Evolutionary conservation across 2,329 filamentous ascomycete genomes (phyloP), one percentile per base, ranked within the genome.

Genomic region (Ophiostoma perfectum): DNA sequence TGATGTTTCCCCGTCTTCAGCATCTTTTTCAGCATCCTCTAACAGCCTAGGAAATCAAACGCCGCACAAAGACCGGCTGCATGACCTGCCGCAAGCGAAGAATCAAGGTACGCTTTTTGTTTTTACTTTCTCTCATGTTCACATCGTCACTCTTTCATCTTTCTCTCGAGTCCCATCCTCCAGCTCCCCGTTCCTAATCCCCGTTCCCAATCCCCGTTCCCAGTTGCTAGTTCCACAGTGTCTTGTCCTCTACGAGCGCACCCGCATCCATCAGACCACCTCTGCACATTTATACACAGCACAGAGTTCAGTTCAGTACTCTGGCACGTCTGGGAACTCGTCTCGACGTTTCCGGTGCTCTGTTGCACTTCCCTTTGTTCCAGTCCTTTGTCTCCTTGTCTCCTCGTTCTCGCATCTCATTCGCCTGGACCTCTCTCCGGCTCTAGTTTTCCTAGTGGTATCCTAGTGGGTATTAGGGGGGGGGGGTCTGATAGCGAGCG

Each of bases 21-120:
- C 5, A 36, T 8, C 39, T 3, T n/a, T n/a, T 2, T 2, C n/a
- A 8, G 45, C 7, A n/a, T 27, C 7, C 16, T 62, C 36, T 68
- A 38, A 65, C 45, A n/a, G 2, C 5, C 3, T 75, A 87, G 85
- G 85, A 87, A 75, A 87, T 87, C 74, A 87, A 87, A 76, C 82
- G 85, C 70, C 82, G 85, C 73, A 87, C 85, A 64, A 87, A 87
- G 76, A 87, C 85, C 1, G 85, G 85, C n/a, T 87, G 85, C 72
- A 76, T 87, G 75, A 87, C 85, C 62, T 87, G 85, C 76, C 83
- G 85, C 68, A 86, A 86, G 74, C 81, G 85, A 73, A 80, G 85
- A 73, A 87, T 87, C 75, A 87, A 87, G 84, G 85, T 87, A 45
- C 42, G 60, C 68, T 70, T 60, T 27, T 39, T 12, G 3, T 16